These are phyloP conservation scores for Alternaria arbusti DNA, from an alignment of 2,329 filamentous ascomycete species.

Conservation along the genomic window DNA sequence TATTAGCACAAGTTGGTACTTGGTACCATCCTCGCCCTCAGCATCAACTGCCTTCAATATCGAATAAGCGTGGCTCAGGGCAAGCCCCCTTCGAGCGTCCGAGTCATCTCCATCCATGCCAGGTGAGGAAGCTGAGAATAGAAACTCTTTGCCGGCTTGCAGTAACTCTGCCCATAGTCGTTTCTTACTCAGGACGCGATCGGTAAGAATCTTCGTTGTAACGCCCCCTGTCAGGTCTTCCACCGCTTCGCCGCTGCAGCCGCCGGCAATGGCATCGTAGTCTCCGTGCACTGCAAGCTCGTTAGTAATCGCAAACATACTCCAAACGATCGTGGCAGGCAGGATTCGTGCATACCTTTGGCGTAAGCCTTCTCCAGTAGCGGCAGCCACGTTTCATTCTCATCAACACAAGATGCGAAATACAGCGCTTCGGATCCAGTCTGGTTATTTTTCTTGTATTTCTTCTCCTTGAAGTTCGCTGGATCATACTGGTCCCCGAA, in stretches of 20 bases:
- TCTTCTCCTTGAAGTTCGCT: constrained; percentile 59
- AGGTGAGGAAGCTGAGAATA: constrained; percentile 66
- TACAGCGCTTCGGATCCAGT: constrained; percentile 78
- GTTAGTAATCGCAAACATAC: not conserved
- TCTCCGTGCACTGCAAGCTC: constrained; percentile 70
- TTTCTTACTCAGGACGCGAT: constrained; percentile 76
- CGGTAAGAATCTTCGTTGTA: constrained; percentile 69
- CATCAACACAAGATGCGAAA: constrained; percentile 75
- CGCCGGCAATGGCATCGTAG: constrained; percentile 75
- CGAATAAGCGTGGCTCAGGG: constrained; percentile 60
- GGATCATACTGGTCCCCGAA: constrained; percentile 72
- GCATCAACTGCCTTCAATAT: constrained; percentile 65
- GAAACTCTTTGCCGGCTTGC: constrained; percentile 75
- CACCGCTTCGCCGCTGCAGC: constrained; percentile 62
- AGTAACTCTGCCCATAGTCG: constrained; percentile 84
- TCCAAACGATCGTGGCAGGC: not conserved
- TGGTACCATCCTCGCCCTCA: constrained; percentile 46
- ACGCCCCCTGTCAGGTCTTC: constrained; percentile 71
- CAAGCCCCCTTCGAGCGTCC: constrained; percentile 55
- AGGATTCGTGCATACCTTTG: constrained; percentile 54
- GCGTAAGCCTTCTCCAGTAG: constrained; percentile 83
- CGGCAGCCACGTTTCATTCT: constrained; percentile 83
- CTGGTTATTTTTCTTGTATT: constrained; percentile 71
- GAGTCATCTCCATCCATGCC: constrained; percentile 68
- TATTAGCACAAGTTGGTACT: constrained; percentile 65